Base-by-base conservation (phyloP, 495 filamentous ascomycete genomes). In the Neurospora sp. region DNA sequence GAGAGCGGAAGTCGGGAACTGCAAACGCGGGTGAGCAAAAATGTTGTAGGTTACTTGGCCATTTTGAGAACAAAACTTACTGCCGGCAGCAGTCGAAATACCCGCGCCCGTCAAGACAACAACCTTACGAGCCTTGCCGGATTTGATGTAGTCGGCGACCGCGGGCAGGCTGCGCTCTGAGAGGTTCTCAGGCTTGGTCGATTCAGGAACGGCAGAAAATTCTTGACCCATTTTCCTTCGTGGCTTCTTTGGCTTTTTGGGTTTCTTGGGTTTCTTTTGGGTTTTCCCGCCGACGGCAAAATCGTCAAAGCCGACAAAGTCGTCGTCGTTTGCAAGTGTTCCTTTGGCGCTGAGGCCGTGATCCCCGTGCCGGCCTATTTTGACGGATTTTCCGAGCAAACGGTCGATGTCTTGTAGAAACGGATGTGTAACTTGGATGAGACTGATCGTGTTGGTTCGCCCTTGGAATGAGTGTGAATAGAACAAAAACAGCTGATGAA, bases 81-180 rank as follows among this genome's bases (percentile, higher is more conserved):
- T 89, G 47, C 87, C 87, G 44, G 87, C 86, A 8, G 85, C 84
- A 7, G 87, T 89, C 27, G 87, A 89, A 71, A 91, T 89, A 59
- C 89, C 89, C 20, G 88, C 89, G 69, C 88, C 89, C 14, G 85
- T 88, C 91, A 98, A 92, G 73, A 97, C 90, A 37, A 97, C 93
- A 69, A 98, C 88, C 65, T 86, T 86, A 59, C 86, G 85, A 20
- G 89, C 91, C 69, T 85, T 78, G 41, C 89, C 89, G 77, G 90
- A 85, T 70, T 87, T 89, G 78, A 97, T 93, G 77, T 90, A 89
- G 39, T 91, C 88, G 37, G 92, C 94, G 44, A 97, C 85, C 4
- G 87, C 91, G 35, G 90, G 84, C 4, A 97, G 77, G 37, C 86
- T 91, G 70, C 94, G 88, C 20, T 87, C 86, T 38, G 86, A 82